Conservation (phyloP, 129 eudicot genomes). For the Logfia minima region DNA sequence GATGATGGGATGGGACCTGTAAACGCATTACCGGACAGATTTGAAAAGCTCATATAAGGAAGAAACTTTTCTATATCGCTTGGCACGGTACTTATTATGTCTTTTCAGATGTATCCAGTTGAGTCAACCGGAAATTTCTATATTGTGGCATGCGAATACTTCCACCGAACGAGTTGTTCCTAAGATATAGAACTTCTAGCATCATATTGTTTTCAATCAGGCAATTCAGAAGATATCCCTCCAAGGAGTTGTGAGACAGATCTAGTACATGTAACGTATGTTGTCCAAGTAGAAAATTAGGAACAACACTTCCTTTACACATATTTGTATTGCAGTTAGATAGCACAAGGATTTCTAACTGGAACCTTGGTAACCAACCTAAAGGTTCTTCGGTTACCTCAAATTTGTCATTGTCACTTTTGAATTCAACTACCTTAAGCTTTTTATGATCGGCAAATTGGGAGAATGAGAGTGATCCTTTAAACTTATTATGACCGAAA, state of each 20-base stretch:
- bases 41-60: neutral
- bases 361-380: constrained; percentile 32
- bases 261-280: constrained; percentile 15
- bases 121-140: neutral
- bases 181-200: neutral
- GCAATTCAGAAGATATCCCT: constrained; percentile 28
- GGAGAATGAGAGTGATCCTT: constrained; percentile 31
- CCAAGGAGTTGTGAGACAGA: constrained; percentile 26
- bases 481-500: constrained; percentile 24
- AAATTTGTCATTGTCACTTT: neutral
- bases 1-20: constrained; percentile 22
- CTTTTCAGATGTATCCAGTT: constrained; percentile 23
- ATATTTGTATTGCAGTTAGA: constrained; percentile 24
- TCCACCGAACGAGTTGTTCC: constrained; percentile 24
- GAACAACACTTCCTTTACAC: constrained; percentile 2
- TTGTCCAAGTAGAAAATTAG: constrained; percentile 33
- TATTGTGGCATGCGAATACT: neutral
- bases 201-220: constrained; percentile 29
- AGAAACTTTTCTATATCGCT: neutral
- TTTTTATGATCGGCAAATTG: constrained; percentile 25
- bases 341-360: constrained; percentile 29
- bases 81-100: constrained; percentile 4
- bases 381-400: constrained; percentile 20
- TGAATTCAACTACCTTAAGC: constrained; percentile 21
- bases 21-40: constrained; percentile 18